Conservation (phyloP, 305 asterid species). For the Fraxinus nigra region DNA sequence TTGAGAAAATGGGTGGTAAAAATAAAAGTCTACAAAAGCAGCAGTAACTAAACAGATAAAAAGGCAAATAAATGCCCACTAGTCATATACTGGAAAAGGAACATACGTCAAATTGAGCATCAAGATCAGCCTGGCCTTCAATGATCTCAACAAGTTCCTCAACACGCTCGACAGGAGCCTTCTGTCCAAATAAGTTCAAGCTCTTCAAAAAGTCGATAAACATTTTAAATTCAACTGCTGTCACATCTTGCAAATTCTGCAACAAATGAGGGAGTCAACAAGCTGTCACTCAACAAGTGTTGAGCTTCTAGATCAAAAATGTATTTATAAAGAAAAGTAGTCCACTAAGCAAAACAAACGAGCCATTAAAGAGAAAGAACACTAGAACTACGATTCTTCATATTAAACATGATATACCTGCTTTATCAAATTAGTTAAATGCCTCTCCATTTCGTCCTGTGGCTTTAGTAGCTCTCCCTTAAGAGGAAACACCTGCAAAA, state of each 20-base stretch:
- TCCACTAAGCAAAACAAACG: neutral
- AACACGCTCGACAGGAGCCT: constrained; percentile 76
- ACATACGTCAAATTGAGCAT: constrained; percentile 86
- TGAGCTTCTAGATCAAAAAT: constrained; percentile 10
- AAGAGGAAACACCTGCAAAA: constrained; percentile 77
- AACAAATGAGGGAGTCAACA: constrained; percentile 18
- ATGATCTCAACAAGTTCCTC: constrained; percentile 97
- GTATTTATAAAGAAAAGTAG: neutral
- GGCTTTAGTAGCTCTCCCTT: constrained; percentile 83
- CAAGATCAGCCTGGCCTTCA: constrained; percentile 97
- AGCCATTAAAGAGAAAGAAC: neutral
- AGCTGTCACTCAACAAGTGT: constrained; percentile 6
- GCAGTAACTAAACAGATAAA: neutral
- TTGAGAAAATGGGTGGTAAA: neutral
- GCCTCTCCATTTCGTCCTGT: constrained; percentile 86
- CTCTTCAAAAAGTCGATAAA: constrained; percentile 88
- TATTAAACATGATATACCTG: constrained; percentile 46
- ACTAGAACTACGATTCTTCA: neutral
- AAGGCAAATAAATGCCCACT: constrained; percentile 15
- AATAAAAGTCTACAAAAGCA: constrained; percentile 12
- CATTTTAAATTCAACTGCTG: constrained; percentile 84
- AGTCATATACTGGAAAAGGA: constrained; percentile 13
- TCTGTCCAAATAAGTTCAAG: constrained; percentile 83
- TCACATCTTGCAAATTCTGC: constrained; percentile 93
- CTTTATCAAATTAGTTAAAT: constrained; percentile 76